Percentiles rank a stretch among this genome's conserved stretches.
These are phyloP conservation scores for Cynara cardunculus DNA, from an alignment of 129 eudicot genomes.

Conservation along the genomic window DNA sequence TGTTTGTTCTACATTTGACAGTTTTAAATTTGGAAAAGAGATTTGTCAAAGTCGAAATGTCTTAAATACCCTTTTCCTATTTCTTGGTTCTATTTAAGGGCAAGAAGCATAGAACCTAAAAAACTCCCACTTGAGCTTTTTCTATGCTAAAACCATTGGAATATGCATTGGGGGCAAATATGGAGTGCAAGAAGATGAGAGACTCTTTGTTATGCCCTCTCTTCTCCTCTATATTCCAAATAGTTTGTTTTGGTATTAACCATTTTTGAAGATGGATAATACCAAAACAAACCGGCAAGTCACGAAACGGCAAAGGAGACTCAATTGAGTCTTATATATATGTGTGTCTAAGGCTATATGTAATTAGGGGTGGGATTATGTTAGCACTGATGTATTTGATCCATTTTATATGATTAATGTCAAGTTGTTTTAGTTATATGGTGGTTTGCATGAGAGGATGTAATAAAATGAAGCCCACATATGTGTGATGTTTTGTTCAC, in stretches of 20 bases:
- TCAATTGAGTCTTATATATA: conserved; percentile 42
- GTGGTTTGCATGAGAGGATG: conserved; percentile 16
- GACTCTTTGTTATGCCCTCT: conserved; percentile 13
- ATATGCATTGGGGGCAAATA: conserved; percentile 29
- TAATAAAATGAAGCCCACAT: conserved; percentile 22
- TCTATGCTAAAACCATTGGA: conserved; percentile 19
- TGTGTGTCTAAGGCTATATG: conserved; percentile 23
- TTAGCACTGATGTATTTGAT: conserved; percentile 2
- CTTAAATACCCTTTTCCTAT: conserved; percentile 28
- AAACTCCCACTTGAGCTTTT: conserved; percentile 30
- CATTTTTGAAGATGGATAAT: not conserved
- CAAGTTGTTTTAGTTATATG: not conserved
- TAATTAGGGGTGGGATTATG: conserved; percentile 6
- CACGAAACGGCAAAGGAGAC: conserved; percentile 57
- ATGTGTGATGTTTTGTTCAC: not conserved
- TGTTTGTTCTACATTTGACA: not conserved
- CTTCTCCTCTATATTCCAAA: conserved; percentile 25
- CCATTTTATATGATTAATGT: not conserved
- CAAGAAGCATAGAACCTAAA: conserved; percentile 29
- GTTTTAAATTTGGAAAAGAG: not conserved
- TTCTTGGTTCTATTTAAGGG: conserved; percentile 27
- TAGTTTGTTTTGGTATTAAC: conserved; percentile 30
- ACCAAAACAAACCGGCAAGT: conserved; percentile 72
- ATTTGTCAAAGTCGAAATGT: conserved; percentile 16
- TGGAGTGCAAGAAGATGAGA: conserved; percentile 41